Evolutionary conservation across 148 eudicot species (phyloP).

Genomic region (Spergularia bocconei): DNA sequence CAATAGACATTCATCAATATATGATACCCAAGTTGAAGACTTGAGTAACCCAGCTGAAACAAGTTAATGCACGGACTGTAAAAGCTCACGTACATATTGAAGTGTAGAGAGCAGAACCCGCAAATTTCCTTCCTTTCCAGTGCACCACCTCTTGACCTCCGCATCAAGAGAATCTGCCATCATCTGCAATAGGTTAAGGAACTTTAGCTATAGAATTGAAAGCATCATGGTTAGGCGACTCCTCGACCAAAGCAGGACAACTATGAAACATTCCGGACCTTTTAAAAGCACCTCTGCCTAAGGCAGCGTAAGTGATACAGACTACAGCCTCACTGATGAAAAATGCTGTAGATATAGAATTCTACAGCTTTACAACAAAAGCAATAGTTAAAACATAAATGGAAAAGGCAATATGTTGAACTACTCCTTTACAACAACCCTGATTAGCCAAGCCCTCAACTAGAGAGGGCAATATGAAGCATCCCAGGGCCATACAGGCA

Average conservation of each 20-base stretch:
- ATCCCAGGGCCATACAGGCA: neutral
- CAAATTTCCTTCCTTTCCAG: conserved; percentile 91
- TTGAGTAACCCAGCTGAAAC: neutral
- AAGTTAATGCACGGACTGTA: neutral
- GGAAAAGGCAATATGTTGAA: no score
- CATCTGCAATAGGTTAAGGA: conserved; percentile 52
- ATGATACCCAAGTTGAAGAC: neutral
- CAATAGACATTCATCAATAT: neutral
- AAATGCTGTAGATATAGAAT: neutral
- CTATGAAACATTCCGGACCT: neutral
- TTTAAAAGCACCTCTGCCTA: neutral
- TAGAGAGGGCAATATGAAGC: neutral
- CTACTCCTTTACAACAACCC: no score
- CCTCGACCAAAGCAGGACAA: neutral
- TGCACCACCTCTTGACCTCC: conserved; percentile 90
- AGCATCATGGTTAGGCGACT: conserved; percentile 1
- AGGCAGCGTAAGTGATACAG: neutral
- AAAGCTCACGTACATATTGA: conserved; percentile 69
- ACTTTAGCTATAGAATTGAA: conserved; percentile 9
- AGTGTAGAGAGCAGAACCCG: conserved; percentile 91
- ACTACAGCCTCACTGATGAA: neutral
- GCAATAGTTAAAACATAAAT: no score
- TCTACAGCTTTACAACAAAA: no score
- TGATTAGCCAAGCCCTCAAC: neutral
- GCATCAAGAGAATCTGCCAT: conserved; percentile 71